Percentiles rank a stretch among this genome's conserved stretches.
Conservation (phyloP, 2,329 filamentous ascomycete genomes). For the Talaromyces islandicus region DNA sequence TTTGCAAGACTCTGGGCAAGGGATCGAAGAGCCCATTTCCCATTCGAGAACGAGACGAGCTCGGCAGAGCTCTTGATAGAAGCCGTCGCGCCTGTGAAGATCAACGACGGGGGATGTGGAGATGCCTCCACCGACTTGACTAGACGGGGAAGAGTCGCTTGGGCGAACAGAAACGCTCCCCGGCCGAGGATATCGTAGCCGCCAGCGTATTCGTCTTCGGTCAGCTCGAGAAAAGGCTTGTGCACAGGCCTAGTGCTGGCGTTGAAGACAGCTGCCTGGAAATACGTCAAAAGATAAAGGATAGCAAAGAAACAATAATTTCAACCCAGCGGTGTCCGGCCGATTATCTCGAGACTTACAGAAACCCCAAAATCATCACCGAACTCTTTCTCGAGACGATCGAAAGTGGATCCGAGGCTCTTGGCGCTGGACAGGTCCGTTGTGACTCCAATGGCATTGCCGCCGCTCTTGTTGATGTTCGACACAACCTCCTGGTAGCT, state of each 20-base stretch:
- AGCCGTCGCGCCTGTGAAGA: slow-evolving; percentile 52
- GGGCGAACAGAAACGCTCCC: slow-evolving; percentile 48
- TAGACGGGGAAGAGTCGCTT: slow-evolving; percentile 43
- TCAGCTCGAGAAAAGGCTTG: slow-evolving; percentile 23
- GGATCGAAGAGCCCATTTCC: slow-evolving; percentile 49
- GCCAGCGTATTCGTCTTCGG: slow-evolving; percentile 15
- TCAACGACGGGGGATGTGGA: slow-evolving; percentile 45
- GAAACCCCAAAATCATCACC: background rate
- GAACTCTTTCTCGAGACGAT: background rate
- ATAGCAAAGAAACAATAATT: too few species aligned
- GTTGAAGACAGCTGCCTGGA: slow-evolving; percentile 47
- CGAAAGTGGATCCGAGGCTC: slow-evolving; percentile 26
- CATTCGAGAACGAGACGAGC: slow-evolving; percentile 45
- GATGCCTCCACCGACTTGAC: slow-evolving; percentile 32
- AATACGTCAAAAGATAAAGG: slow-evolving; percentile 19
- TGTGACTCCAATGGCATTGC: slow-evolving; percentile 64
- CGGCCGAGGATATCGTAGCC: slow-evolving; percentile 24
- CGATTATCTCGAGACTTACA: background rate
- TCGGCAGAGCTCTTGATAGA: slow-evolving; percentile 46
- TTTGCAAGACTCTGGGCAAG: slow-evolving; percentile 46
- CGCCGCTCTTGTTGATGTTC: slow-evolving; percentile 63
- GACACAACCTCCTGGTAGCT: slow-evolving; percentile 61
- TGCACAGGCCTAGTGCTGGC: slow-evolving; percentile 34
- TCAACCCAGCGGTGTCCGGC: background rate
- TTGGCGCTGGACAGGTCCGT: slow-evolving; percentile 56